These are phyloP conservation scores for Hymenotorrendiella dingleyae DNA, from an alignment of 2,329 filamentous ascomycete species.

Conservation along the genomic window DNA sequence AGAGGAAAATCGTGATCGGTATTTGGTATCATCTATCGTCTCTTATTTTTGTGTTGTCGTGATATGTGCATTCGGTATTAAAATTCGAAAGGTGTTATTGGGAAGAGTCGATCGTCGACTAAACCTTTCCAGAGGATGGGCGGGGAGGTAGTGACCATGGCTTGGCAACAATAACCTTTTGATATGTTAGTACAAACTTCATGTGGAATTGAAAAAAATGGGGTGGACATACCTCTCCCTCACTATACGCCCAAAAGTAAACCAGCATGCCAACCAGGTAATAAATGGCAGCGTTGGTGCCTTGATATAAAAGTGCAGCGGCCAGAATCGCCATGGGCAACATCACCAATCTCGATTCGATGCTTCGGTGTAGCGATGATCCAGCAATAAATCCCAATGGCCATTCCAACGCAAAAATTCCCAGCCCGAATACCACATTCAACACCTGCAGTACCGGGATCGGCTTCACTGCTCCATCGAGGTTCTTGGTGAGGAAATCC, in stretches of 20 bases:
- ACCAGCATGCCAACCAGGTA: constrained; percentile 79
- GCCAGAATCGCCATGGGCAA: constrained; percentile 73
- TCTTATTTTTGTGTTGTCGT: no score
- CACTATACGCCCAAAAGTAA: constrained; percentile 96
- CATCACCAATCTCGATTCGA: constrained; percentile 77
- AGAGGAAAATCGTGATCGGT: no score
- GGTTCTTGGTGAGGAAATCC: constrained; percentile 89
- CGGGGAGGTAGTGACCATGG: constrained; percentile 28
- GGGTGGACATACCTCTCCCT: constrained; percentile 92
- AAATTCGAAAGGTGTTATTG: no score
- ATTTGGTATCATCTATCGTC: no score
- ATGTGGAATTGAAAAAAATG: background rate
- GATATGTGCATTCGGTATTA: no score
- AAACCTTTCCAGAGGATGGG: constrained; percentile 22
- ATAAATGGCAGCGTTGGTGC: constrained; percentile 86
- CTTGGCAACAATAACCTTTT: constrained; percentile 22
- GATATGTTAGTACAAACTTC: background rate
- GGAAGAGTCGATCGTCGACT: no score
- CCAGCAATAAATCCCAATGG: constrained; percentile 74
- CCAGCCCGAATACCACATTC: constrained; percentile 76
- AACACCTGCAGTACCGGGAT: constrained; percentile 84
- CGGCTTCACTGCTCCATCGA: constrained; percentile 80
- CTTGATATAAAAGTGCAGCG: constrained; percentile 80
- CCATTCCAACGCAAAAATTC: constrained; percentile 86
- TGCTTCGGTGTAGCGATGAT: constrained; percentile 72